Evolutionary conservation across 169 alveolate species (phyloP).

Genomic region (Eimeria praecox): DNA sequence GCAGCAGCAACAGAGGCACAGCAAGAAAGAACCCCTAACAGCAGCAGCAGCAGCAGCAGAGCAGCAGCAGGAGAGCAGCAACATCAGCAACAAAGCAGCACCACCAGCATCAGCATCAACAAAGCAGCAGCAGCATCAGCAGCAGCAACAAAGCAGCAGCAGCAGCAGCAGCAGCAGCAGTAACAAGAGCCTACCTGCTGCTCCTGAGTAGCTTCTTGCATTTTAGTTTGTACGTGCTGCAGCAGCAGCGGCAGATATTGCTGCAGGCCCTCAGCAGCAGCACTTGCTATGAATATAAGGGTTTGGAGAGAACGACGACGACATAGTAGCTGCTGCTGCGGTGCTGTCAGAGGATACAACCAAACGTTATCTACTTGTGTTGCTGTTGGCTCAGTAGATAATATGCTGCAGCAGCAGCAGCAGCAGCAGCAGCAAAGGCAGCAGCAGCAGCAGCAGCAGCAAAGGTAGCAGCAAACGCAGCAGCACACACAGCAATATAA

Average conservation of each 20-base stretch:
- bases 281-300: constrained; percentile 22
- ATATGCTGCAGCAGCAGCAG: constrained; percentile 59
- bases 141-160: background rate
- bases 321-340: constrained; percentile 69
- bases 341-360: constrained; percentile 50
- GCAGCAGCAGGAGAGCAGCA: too few species aligned
- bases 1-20: too few species aligned
- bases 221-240: constrained; percentile 69
- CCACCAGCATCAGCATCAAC: background rate
- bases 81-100: too few species aligned
- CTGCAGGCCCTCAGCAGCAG: constrained; percentile 18
- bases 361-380: background rate
- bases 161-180: constrained; percentile 43
- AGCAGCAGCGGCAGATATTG: constrained; percentile 63
- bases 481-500: background rate
- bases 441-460: constrained; percentile 13
- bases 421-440: constrained; percentile 45
- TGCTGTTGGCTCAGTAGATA: background rate
- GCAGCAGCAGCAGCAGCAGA: too few species aligned
- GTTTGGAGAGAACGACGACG: constrained; percentile 70
- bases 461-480: background rate
- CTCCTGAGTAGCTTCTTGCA: background rate
- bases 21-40: too few species aligned
- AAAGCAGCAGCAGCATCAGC: background rate
- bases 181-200: constrained; percentile 7